phyloP scores from a whole-genome alignment of 2,329 filamentous ascomycete species.

The Alternaria sp. region DNA sequence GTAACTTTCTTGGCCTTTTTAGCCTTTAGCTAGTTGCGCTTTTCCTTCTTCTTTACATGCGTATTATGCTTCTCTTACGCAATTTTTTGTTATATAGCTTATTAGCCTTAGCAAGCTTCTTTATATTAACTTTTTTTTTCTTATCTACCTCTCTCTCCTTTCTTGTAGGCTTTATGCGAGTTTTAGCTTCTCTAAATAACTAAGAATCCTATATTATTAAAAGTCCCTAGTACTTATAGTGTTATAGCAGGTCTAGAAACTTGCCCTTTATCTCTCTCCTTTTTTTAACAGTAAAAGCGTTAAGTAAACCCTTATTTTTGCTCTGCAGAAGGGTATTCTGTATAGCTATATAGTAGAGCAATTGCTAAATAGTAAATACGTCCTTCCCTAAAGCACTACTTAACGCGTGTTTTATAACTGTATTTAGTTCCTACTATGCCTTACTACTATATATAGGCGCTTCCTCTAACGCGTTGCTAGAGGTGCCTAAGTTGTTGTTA shows the following conservation, averaged over 20 bases:
- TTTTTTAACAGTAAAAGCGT: neutral
- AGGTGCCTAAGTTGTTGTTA: neutral
- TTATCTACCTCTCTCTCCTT: neutral
- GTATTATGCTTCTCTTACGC: neutral
- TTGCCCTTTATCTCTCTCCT: neutral
- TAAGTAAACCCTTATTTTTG: neutral
- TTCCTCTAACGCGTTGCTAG: neutral
- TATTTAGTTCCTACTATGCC: neutral
- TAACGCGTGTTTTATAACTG: neutral
- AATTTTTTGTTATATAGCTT: neutral
- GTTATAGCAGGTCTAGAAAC: neutral
- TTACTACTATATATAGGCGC: neutral
- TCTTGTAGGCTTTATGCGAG: neutral
- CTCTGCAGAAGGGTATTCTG: neutral
- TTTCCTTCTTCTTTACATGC: neutral
- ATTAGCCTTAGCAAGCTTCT: neutral
- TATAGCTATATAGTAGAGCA: neutral
- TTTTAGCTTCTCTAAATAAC: neutral
- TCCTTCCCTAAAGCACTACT: neutral
- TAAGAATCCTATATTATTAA: neutral
- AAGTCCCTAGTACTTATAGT: slow-evolving; percentile 1
- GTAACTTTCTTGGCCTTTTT: neutral
- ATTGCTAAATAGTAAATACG: neutral
- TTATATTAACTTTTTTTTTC: neutral
- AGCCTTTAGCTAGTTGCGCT: neutral